A percentile compares a stretch with the other conserved stretches of the same genome.
Conservation (phyloP, 805 yeast genomes). For the Cyberlindnera veronae region DNA sequence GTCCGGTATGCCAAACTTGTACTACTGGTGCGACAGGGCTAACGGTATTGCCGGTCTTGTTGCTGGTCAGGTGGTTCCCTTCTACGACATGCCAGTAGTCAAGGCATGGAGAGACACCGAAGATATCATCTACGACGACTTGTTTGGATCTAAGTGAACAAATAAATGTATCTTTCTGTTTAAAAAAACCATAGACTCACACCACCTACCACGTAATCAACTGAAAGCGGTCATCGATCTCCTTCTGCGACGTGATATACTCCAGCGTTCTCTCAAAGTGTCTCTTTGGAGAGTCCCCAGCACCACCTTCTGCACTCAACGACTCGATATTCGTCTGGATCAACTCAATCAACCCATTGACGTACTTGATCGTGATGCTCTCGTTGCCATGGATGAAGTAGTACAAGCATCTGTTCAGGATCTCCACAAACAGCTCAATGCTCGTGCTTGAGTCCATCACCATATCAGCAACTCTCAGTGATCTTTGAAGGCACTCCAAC, state of each 20-base stretch:
- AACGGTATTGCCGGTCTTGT: constrained; percentile 38
- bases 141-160: too few relatives aligned
- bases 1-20: constrained; percentile 40
- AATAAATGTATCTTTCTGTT: too few relatives aligned
- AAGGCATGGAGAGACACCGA: constrained; percentile 22
- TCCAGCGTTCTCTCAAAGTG: constrained; percentile 71
- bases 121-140: constrained; percentile 16
- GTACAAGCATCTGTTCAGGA: constrained; percentile 79
- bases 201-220: constrained; percentile 43
- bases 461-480: constrained; percentile 89
- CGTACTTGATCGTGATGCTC: constrained; percentile 64
- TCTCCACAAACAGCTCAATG: constrained; percentile 83
- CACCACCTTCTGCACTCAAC: constrained; percentile 14
- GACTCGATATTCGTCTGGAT: constrained; percentile 57
- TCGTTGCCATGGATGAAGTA: constrained; percentile 80
- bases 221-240: constrained; percentile 64
- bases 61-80: constrained; percentile 38
- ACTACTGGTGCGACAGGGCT: constrained; percentile 39
- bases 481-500: constrained; percentile 84
- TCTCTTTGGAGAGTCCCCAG: constrained; percentile 27
- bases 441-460: constrained; percentile 78
- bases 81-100: constrained; percentile 24
- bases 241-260: constrained; percentile 67
- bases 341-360: constrained; percentile 83
- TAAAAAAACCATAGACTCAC: too few relatives aligned